Evolutionary conservation across 768 basidiomycete genomes (phyloP), one percentile per base, ranked within the genome.

Genomic region (Filobasidium wieringae): DNA sequence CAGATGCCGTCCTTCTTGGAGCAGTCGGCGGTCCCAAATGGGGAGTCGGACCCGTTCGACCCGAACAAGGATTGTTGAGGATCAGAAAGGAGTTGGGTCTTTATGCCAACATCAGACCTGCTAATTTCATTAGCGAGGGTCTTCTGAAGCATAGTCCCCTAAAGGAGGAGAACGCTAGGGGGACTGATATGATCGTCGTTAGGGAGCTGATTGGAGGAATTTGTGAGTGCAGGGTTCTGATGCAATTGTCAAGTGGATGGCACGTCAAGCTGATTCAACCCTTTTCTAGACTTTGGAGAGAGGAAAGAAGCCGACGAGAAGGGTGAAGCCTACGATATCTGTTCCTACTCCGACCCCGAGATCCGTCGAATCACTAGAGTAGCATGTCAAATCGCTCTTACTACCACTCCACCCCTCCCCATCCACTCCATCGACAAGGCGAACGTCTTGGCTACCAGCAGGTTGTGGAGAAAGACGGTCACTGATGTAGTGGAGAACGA

Each of bases 1-100:
- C 93, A 4, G 93, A 97, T 76, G 95, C 93, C 15, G 88, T 99
- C 64, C 78, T 99, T 30, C 84, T 99, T 82, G 93, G 93, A 64
- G 85, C 93, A 19, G 87, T 97, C 64, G 95, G 95, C 58, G 95
- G 95, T n/a, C 95, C 95, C 14, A 96, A 96, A 76, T 99, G 95
- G 95, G 92, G 90, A 49, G 86, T 92, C 2, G 81, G 84, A 57
- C 84, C 85, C 72, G 82, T 96, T 54, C 84, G 95, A 56, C 95
- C 95, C 17, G 95, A 99, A 73, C 82, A 82, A 60, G 95, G 95
- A 55, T 81, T 99, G 11, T 83, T 99, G 29, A 72, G 77, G 7
- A 81, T 99, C 53, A 84, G 95, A 64, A 97, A 99, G 75, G 82
- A 81, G 29, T 84, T 97, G 54, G 93, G 91, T 22, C 81, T 97